Percentiles rank a stretch among this genome's conserved stretches.
These are phyloP conservation scores for Sporobolomyces pararoseus DNA, from an alignment of 768 basidiomycete genomes.

Conservation along the genomic window DNA sequence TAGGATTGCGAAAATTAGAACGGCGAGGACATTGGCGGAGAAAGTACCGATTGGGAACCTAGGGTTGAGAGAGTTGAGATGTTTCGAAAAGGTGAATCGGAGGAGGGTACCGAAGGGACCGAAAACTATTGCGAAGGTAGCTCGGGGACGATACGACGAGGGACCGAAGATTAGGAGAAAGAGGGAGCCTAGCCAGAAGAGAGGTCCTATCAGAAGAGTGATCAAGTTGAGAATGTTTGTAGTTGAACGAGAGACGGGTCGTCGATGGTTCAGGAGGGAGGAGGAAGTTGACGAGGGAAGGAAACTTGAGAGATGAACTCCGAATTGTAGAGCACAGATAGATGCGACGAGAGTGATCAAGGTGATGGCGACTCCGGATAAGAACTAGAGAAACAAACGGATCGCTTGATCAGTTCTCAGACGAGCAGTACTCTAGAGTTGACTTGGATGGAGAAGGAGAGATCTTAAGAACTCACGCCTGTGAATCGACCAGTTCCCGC, in stretches of 20 bases:
- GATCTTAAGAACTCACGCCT: slow-evolving; percentile 57
- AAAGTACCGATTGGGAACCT: slow-evolving; percentile 76
- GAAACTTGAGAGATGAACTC: slow-evolving; percentile 54
- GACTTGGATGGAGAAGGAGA: slow-evolving; percentile 18
- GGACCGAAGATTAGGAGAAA: slow-evolving; percentile 68
- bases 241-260: slow-evolving; percentile 49
- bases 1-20: slow-evolving; percentile 72
- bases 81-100: slow-evolving; percentile 70
- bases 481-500: slow-evolving; percentile 61
- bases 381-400: slow-evolving; percentile 57
- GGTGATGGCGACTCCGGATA: slow-evolving; percentile 79
- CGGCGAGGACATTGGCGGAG: slow-evolving; percentile 68
- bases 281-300: not conserved
- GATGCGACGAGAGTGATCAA: slow-evolving; percentile 73
- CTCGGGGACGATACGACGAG: slow-evolving; percentile 64
- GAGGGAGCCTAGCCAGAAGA: slow-evolving; percentile 59
- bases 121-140: slow-evolving; percentile 81
- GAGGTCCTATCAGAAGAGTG: slow-evolving; percentile 53
- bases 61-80: slow-evolving; percentile 64
- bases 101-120: slow-evolving; percentile 82
- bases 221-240: slow-evolving; percentile 16
- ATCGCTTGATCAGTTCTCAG: not conserved
- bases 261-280: not conserved
- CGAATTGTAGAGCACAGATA: slow-evolving; percentile 71
- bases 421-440: too few relatives aligned